Evolutionary conservation across 768 basidiomycete genomes (phyloP).

Genomic region (Cantharellus anzutake): DNA sequence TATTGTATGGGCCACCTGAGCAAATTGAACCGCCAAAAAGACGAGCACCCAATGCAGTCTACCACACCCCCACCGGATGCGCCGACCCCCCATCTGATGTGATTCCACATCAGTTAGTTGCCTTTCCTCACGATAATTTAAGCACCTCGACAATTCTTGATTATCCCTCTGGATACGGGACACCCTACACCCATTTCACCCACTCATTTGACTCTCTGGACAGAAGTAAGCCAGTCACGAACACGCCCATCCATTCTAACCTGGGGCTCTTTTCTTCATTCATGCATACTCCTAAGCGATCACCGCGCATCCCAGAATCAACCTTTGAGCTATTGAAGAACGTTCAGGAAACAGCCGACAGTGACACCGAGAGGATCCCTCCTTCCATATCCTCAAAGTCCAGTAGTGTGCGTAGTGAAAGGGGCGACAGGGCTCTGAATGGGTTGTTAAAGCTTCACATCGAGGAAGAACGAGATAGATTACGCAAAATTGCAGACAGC

Average conservation of each 20-base stretch:
- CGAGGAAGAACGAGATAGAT: conserved; percentile 61
- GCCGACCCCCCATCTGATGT: conserved; percentile 24
- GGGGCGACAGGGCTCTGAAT: conserved; percentile 33
- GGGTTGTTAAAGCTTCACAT: conserved; percentile 70
- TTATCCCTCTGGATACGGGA: conserved; percentile 10
- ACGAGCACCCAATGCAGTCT: conserved; percentile 49
- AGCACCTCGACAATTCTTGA: too few species aligned
- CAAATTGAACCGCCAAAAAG: conserved; percentile 10
- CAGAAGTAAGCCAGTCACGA: conserved; percentile 32
- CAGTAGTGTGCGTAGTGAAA: background rate
- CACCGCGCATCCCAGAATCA: conserved; percentile 3
- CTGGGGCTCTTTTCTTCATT: conserved; percentile 25
- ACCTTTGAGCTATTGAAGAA: conserved; percentile 13
- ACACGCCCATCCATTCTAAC: conserved; percentile 21
- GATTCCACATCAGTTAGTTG: conserved; percentile 38
- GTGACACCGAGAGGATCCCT: background rate
- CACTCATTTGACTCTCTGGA: conserved; percentile 17
- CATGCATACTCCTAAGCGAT: background rate
- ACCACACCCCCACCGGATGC: conserved; percentile 41
- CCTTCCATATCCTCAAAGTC: background rate
- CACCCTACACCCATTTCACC: conserved; percentile 13
- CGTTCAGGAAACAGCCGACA: background rate
- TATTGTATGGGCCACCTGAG: too few species aligned
- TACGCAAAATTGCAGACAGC: conserved; percentile 46
- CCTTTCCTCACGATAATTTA: background rate